phyloP scores from a whole-genome alignment of 768 basidiomycete genomes.

The Kwoniella shandongensis region DNA sequence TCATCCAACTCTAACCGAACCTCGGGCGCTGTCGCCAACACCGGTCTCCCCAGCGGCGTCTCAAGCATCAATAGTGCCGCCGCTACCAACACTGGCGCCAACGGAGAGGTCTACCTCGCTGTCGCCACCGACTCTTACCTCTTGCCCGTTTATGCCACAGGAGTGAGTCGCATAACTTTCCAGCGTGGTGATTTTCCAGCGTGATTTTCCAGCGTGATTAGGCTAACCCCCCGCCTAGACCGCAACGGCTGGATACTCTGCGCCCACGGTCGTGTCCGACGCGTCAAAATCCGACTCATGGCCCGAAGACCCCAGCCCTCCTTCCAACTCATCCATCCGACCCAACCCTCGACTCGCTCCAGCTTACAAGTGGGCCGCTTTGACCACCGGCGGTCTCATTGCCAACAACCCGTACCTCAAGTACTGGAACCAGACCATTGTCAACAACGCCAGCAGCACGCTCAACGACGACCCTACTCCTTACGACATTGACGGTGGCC shows the following conservation, averaged over 20 bases:
- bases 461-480: conserved; percentile 61
- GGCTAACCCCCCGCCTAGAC: too few species aligned
- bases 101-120: conserved; percentile 59
- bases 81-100: conserved; percentile 44
- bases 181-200: background rate
- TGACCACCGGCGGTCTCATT: conserved; percentile 67
- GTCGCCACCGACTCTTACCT: conserved; percentile 76
- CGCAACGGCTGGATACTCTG: conserved; percentile 55
- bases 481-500: conserved; percentile 72
- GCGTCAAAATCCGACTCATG: conserved; percentile 60
- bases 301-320: conserved; percentile 76
- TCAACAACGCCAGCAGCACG: conserved; percentile 69
- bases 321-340: conserved; percentile 65
- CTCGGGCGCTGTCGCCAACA: conserved; percentile 41
- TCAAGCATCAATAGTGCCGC: conserved; percentile 31
- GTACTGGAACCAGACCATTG: conserved; percentile 87
- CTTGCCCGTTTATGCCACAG: conserved; percentile 83
- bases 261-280: conserved; percentile 57
- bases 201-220: too few species aligned
- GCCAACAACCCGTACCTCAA: conserved; percentile 77
- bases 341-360: conserved; percentile 91
- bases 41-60: conserved; percentile 28
- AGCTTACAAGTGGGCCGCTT: conserved; percentile 81
- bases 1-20: conserved; percentile 50
- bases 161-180: conserved; percentile 62